Percentiles rank a stretch among this genome's conserved stretches.
Evolutionary conservation across 1,139 yeast species (phyloP).

Genomic region (Saccharomyces hybrid): DNA sequence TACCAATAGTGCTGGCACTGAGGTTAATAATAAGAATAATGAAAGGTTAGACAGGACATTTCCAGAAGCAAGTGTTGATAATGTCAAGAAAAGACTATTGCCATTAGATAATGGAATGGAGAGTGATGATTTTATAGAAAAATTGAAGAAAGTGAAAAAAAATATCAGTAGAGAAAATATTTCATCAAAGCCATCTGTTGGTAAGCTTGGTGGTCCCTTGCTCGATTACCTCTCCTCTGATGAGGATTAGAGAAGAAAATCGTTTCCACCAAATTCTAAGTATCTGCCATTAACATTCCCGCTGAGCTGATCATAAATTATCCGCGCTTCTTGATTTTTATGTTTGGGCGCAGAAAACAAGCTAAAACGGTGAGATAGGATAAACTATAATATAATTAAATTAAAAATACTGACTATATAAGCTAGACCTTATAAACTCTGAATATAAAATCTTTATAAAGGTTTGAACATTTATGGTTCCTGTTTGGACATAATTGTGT

Average conservation of each 20-base stretch:
- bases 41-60: neutral
- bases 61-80: neutral
- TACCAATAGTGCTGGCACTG: neutral
- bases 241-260: neutral
- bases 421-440: slow-evolving; percentile 1
- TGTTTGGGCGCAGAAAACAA: neutral
- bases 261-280: no score
- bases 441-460: slow-evolving; percentile 2
- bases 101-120: neutral
- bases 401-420: neutral
- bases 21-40: neutral
- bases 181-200: neutral
- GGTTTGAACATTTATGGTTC: slow-evolving; percentile 3
- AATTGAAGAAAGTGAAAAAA: neutral
- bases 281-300: neutral
- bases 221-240: neutral
- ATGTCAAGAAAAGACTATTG: neutral
- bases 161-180: neutral
- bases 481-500: slow-evolving; percentile 18
- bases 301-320: neutral
- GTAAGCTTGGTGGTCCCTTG: neutral
- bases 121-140: neutral
- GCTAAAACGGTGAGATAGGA: no score
- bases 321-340: neutral
- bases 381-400: neutral